Evolutionary conservation across 2,329 filamentous ascomycete genomes (phyloP), one percentile per base, ranked within the genome.

Genomic region (Balansia obtecta): DNA sequence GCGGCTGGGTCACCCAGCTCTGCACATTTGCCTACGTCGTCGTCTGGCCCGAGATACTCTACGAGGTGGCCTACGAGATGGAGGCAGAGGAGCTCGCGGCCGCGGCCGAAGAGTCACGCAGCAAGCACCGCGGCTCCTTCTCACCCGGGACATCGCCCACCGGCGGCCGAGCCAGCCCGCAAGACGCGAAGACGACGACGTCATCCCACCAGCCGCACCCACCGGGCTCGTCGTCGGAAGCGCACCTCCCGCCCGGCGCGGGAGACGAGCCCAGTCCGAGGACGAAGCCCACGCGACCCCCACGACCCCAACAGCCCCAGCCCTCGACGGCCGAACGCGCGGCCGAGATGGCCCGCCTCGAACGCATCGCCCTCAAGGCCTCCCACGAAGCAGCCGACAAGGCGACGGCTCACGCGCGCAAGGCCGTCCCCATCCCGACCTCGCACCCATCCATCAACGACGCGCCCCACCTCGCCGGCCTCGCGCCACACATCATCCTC

Each of bases 1-100:
- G 88, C 45, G 89, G 88, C 13, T 95, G 93, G 86, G 90, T 96
- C 1, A 95, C 87, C 0, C 90, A 96, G 64, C 76, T 98, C 6
- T 86, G 89, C 55, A 93, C 88, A 0, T 96, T 94, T 65, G 88
- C 85, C 12, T 95, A 93, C 73, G 81, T 97, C 42, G 80, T 91
- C 46, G 86, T 93, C 41, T 84, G 83, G 67, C 82, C 86, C 2
- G 84, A 91, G 62, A 86, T 95, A 54, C 82, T 93, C 58, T 83
- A 86, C 60, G 83, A 87, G 56, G 88, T 94, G 3, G 82, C 87
- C 48, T 78, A 83, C 57, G 78, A 82, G 50, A 74, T 88, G 42
- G 81, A 85, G 58, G 76, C 77, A 27, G 82, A 87, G 55, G 77
- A 82, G 54, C 70, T 84, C 58, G 72, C 65, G 44, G 63, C 65